Percentiles rank a stretch among this genome's conserved stretches.
These are phyloP conservation scores for Pythium biforme DNA, from an alignment of 352 stramenopile genomes.

Conservation along the genomic window DNA sequence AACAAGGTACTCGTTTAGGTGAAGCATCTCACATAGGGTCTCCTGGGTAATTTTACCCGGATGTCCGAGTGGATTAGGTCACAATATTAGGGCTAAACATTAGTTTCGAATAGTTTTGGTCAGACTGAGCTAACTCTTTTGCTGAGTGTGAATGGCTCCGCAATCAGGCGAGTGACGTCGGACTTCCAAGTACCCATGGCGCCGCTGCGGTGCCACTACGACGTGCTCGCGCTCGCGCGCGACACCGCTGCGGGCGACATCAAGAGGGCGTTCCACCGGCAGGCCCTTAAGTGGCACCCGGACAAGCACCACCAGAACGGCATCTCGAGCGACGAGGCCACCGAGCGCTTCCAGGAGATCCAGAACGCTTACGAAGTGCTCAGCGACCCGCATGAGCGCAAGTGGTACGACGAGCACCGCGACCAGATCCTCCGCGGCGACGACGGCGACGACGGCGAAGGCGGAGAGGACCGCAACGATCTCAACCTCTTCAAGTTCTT, in stretches of 20 bases:
- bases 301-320: conserved; percentile 81
- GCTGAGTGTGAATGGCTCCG: conserved; percentile 14
- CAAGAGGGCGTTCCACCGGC: conserved; percentile 75
- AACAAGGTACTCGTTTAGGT: too few species aligned
- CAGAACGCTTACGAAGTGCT: conserved; percentile 87
- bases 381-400: conserved; percentile 79
- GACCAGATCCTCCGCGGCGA: conserved; percentile 83
- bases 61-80: too few species aligned
- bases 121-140: too few species aligned
- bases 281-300: conserved; percentile 82
- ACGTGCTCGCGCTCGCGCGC: conserved; percentile 68
- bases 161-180: not conserved
- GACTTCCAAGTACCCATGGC: not conserved
- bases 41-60: too few species aligned
- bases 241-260: conserved; percentile 54
- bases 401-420: conserved; percentile 89
- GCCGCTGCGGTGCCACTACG: conserved; percentile 71
- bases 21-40: too few species aligned
- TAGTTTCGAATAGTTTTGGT: too few species aligned
- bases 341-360: conserved; percentile 80
- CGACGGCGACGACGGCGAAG: conserved; percentile 34
- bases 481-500: conserved; percentile 84
- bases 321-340: conserved; percentile 73
- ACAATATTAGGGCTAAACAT: too few species aligned
- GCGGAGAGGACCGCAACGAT: conserved; percentile 39